Conservation (phyloP, 2,329 filamentous ascomycete genomes). For the Claviceps purpurea region DNA sequence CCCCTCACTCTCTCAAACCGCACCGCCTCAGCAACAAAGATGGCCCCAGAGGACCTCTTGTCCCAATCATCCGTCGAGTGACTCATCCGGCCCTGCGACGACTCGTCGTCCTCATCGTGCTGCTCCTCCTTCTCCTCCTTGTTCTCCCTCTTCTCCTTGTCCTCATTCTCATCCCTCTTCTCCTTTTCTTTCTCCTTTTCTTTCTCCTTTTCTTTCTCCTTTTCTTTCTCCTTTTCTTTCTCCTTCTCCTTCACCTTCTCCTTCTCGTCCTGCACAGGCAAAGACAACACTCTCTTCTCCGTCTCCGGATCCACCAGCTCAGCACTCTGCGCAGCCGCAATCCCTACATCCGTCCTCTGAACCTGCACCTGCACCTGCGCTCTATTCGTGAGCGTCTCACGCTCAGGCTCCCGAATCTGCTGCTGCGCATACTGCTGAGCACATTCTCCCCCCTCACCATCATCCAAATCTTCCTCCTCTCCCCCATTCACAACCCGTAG, state of each 20-base stretch:
- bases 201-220: background rate
- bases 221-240: background rate
- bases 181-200: background rate
- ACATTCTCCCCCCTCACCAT: no score
- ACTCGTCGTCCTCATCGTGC: background rate
- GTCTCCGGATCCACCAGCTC: no score
- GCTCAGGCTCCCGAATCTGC: no score
- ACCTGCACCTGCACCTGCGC: no score
- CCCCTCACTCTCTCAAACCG: constrained; percentile 27
- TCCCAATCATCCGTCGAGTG: constrained; percentile 18
- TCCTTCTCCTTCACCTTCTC: no score
- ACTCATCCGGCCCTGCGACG: constrained; percentile 8
- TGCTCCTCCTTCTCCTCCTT: background rate
- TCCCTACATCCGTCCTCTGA: no score
- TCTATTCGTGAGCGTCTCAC: no score
- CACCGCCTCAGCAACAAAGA: constrained; percentile 35
- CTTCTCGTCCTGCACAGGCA: no score
- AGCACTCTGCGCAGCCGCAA: no score
- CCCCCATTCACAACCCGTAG: constrained; percentile 83
- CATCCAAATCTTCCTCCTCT: constrained; percentile 10
- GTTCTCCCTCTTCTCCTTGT: background rate
- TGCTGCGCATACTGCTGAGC: no score
- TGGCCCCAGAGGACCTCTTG: constrained; percentile 18
- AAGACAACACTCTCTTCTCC: no score
- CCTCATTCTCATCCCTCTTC: no score